Evolutionary conservation across 805 yeast genomes (phyloP).

Genomic region (Naumovozyma baii): DNA sequence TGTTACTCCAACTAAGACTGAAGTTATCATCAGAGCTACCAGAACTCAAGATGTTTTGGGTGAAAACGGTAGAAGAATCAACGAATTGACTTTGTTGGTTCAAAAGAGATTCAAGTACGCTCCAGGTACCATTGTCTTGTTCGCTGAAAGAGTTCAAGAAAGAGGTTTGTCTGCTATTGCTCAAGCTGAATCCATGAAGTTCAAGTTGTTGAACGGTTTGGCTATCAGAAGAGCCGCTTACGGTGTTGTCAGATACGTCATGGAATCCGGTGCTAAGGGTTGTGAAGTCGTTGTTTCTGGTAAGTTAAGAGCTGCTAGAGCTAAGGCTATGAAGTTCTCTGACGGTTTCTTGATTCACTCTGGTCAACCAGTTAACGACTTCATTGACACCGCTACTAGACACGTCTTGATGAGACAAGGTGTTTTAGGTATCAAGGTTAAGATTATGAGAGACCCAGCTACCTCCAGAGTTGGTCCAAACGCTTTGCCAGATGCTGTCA

Average conservation of each 20-base stretch:
- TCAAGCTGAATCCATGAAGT: slow-evolving; percentile 97
- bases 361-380: slow-evolving; percentile 99
- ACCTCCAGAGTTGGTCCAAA: slow-evolving; percentile 75
- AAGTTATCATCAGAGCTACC: slow-evolving; percentile 97
- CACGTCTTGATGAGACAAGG: slow-evolving; percentile 99
- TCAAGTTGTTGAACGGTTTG: slow-evolving; percentile 96
- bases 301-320: slow-evolving; percentile 99
- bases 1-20: slow-evolving; percentile 95
- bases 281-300: slow-evolving; percentile 99
- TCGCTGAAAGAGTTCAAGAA: slow-evolving; percentile 98
- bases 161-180: slow-evolving; percentile 99
- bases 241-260: slow-evolving; percentile 99
- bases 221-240: slow-evolving; percentile 99
- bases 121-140: slow-evolving; percentile 86
- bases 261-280: slow-evolving; percentile 99
- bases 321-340: slow-evolving; percentile 98
- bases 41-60: slow-evolving; percentile 98
- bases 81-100: slow-evolving; percentile 93
- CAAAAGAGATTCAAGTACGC: slow-evolving; percentile 98
- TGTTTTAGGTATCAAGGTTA: slow-evolving; percentile 98
- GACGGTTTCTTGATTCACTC: slow-evolving; percentile 99
- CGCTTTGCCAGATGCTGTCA: slow-evolving; percentile 91
- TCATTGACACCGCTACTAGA: slow-evolving; percentile 98
- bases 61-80: slow-evolving; percentile 99
- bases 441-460: slow-evolving; percentile 99